Conservation (phyloP, 2,329 filamentous ascomycete species). For the Clathrospora elynae region DNA sequence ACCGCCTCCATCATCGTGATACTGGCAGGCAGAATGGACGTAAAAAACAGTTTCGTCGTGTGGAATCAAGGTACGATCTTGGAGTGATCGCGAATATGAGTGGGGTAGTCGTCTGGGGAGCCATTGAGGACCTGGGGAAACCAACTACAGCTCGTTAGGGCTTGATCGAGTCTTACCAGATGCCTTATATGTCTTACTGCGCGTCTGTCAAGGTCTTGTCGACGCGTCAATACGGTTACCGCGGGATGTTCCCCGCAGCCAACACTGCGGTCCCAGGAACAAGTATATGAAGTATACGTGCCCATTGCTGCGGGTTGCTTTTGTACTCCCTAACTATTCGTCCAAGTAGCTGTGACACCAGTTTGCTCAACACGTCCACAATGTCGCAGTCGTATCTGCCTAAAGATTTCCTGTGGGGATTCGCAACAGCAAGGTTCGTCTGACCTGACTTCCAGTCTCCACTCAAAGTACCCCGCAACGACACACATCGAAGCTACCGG, state of each 20-base stretch:
- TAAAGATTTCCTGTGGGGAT: constrained; percentile 50
- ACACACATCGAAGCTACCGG: constrained; percentile 9
- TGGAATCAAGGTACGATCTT: constrained; percentile 23
- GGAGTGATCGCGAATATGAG: constrained; percentile 21
- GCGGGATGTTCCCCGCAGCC: constrained; percentile 45
- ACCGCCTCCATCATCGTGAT: constrained; percentile 39
- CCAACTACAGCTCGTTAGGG: constrained; percentile 22
- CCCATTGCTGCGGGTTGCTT: constrained; percentile 20
- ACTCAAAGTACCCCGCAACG: constrained; percentile 31
- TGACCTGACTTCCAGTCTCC: constrained; percentile 24
- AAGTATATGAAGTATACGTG: constrained; percentile 41
- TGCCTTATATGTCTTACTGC: constrained; percentile 33
- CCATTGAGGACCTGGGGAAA: constrained; percentile 31
- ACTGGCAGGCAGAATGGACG: constrained; percentile 39
- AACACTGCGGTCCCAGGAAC: constrained; percentile 25
- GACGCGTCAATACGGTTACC: constrained; percentile 43
- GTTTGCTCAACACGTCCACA: constrained; percentile 16
- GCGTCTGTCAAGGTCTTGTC: constrained; percentile 32
- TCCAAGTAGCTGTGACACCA: constrained; percentile 12
- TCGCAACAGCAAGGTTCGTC: constrained; percentile 50
- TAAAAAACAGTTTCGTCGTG: constrained; percentile 30
- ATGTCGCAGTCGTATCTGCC: constrained; percentile 48
- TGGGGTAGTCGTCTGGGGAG: constrained; percentile 22
- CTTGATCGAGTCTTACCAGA: constrained; percentile 23
- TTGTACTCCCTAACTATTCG: constrained; percentile 12